These are phyloP conservation scores for Phaeosphaeria sp. DNA, from an alignment of 2,329 filamentous ascomycete genomes.

Conservation along the genomic window DNA sequence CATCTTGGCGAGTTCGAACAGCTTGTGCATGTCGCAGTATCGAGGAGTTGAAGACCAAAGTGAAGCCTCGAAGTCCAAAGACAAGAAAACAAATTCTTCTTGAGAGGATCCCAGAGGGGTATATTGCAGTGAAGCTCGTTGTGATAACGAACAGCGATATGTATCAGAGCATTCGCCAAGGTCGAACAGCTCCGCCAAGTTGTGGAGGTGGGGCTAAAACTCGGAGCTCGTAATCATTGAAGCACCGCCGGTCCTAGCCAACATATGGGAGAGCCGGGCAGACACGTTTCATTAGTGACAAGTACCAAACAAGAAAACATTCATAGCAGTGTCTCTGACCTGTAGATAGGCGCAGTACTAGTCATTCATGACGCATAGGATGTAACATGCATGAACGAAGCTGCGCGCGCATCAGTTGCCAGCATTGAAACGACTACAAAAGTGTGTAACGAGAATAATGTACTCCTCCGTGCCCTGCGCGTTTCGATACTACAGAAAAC, in stretches of 20 bases:
- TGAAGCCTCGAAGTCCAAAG: no score
- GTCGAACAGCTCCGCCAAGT: neutral
- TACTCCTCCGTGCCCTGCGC: neutral
- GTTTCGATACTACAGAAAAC: neutral
- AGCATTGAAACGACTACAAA: no score
- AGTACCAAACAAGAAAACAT: neutral
- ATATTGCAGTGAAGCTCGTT: neutral
- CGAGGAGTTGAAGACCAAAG: neutral
- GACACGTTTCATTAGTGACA: neutral
- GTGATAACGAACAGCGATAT: neutral
- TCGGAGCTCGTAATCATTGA: neutral
- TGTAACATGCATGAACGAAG: neutral
- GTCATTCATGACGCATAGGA: no score
- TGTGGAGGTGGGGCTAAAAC: constrained; percentile 1
- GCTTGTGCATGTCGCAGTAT: neutral
- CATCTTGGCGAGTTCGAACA: neutral
- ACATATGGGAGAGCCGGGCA: neutral
- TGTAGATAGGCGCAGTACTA: neutral
- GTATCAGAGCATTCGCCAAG: neutral
- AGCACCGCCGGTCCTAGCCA: neutral
- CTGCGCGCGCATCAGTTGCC: no score
- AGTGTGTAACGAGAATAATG: neutral
- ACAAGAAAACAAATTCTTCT: no score
- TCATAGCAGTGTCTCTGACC: neutral
- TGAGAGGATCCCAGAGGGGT: no score